Evolutionary conservation across 352 stramenopile species (phyloP).

Genomic region (Phytophthora vignae): DNA sequence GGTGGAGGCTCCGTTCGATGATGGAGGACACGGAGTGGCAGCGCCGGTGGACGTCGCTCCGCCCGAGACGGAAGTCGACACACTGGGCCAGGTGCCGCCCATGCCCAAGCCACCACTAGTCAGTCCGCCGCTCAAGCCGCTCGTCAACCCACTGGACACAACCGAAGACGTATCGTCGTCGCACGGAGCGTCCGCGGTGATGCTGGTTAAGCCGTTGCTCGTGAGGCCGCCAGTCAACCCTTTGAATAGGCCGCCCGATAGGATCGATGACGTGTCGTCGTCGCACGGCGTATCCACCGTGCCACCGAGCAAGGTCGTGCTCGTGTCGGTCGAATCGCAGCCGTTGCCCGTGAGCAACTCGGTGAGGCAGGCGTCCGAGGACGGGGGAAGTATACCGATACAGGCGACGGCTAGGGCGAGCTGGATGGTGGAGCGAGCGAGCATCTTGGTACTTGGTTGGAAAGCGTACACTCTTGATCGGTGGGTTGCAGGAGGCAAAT

Average conservation of each 20-base stretch:
- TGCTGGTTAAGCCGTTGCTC: not conserved
- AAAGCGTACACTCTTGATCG: slow-evolving; percentile 10
- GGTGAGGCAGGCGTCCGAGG: slow-evolving; percentile 30
- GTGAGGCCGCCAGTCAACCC: slow-evolving; percentile 10
- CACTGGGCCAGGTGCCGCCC: not conserved
- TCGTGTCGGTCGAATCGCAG: slow-evolving; percentile 21
- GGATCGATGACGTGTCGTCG: slow-evolving; percentile 23
- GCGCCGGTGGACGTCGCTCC: slow-evolving; percentile 1
- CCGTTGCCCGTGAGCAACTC: slow-evolving; percentile 23
- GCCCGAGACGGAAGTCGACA: slow-evolving; percentile 7
- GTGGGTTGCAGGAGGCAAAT: slow-evolving; percentile 21
- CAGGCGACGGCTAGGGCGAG: slow-evolving; percentile 19
- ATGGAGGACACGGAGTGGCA: not conserved
- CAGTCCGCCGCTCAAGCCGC: slow-evolving; percentile 1
- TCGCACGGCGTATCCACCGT: slow-evolving; percentile 23
- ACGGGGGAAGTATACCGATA: slow-evolving; percentile 5
- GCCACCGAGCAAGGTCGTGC: slow-evolving; percentile 18
- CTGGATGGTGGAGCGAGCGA: slow-evolving; percentile 22
- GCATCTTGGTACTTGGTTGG: slow-evolving; percentile 14
- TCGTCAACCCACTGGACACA: slow-evolving; percentile 14
- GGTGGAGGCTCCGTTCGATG: slow-evolving; percentile 5
- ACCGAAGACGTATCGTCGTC: slow-evolving; percentile 18
- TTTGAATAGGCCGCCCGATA: slow-evolving; percentile 12
- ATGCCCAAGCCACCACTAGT: slow-evolving; percentile 10
- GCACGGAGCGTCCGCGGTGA: slow-evolving; percentile 20